Evolutionary conservation across 306 rosid genomes (phyloP), one percentile per base, ranked within the genome.

Genomic region (Rubus parviflorus): DNA sequence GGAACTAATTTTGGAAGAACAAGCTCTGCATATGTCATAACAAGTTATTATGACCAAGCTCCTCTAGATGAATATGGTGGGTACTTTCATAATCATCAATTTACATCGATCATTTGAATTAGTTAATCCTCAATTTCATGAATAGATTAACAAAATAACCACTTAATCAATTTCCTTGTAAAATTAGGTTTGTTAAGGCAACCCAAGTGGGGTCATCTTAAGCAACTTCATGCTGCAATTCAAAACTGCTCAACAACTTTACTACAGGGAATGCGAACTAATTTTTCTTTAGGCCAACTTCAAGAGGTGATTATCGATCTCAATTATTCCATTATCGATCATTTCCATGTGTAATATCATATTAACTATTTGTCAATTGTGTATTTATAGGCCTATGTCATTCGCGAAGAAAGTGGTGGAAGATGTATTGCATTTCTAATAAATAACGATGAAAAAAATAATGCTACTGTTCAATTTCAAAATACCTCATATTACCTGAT

Each of bases 1-100:
- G 97, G 97, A 83, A 91, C 97, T 5, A 91, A 91, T 75, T 84
- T 92, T 66, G 94, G 93, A 9, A 86, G 97, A 81, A 86, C 94
- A 0, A 25, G 78, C 77, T 81, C 92, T 20, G 52, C 94, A 62
- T 89, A 86, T 81, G 66, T 74, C 38, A 86, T 82, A 61, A 86
- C 94, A 76, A 70, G 62, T 60, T 89, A 92, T 60, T 89, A 92
- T 61, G 91, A 92, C 82, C 89, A 88, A 82, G 94, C 93, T 69
- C 93, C 97, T 23, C 86, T 92, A 4, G 92, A 89, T 76, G 97
- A 89, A 86, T 92, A 92, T 65, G 97, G 97, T 89, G 62, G 75
- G 78, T 70, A 4, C 23, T 6, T 48, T 7, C 23, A 5, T 6
- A 14, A 52, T 52, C 57, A 52, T 5, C 60, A 19, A 19, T 19